Percentiles rank a stretch among this genome's conserved stretches.
These are phyloP conservation scores for Oryza coarctata DNA, from an alignment of 176 grass and related monocot genomes.

Conservation along the genomic window DNA sequence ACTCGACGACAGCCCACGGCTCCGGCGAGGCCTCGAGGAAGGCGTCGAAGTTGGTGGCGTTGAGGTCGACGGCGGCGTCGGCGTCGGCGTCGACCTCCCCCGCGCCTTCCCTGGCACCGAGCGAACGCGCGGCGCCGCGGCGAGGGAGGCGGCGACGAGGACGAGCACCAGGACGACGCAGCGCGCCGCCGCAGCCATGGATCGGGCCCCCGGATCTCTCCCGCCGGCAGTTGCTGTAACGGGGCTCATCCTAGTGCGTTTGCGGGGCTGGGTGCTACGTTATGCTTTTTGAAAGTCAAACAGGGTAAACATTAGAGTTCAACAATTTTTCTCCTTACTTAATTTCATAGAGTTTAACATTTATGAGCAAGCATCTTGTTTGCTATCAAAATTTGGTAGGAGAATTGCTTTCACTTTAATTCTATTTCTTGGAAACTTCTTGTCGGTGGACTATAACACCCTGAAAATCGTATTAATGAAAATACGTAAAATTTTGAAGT, in stretches of 20 bases:
- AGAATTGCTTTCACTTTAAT: no score
- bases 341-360: no score
- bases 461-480: no score
- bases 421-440: no score
- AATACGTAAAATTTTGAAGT: no score
- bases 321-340: no score
- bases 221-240: background rate
- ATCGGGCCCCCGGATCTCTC: conserved; percentile 37
- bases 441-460: no score
- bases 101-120: conserved; percentile 37
- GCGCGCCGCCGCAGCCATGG: conserved; percentile 32
- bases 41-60: conserved; percentile 67
- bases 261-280: background rate
- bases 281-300: conserved; percentile 29
- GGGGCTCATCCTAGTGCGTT: background rate
- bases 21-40: conserved; percentile 61
- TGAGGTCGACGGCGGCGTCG: conserved; percentile 82
- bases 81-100: conserved; percentile 34
- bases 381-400: no score
- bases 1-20: conserved; percentile 90
- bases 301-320: no score
- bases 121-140: conserved; percentile 43
- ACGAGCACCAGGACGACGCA: conserved; percentile 24
- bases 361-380: no score
- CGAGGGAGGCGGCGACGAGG: conserved; percentile 7